phyloP scores from a whole-genome alignment of 257 asterid species.

The Nyctanthes arbortristis region DNA sequence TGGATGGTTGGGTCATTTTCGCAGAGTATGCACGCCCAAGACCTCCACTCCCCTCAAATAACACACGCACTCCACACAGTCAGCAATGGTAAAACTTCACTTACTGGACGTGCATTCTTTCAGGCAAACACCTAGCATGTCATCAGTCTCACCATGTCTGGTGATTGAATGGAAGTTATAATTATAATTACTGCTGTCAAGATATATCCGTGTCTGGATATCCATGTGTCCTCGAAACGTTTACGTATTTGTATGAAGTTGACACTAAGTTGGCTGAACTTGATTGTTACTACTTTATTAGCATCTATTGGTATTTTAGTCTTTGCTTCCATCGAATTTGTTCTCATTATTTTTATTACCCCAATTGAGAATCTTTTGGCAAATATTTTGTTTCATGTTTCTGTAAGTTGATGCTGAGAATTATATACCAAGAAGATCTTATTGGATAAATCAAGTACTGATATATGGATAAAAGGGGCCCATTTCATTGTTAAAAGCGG shows the following conservation, averaged over 20 bases:
- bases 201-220: background rate
- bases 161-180: background rate
- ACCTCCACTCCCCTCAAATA: conserved; percentile 46
- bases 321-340: background rate
- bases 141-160: background rate
- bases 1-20: conserved; percentile 87
- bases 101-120: background rate
- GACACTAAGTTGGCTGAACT: background rate
- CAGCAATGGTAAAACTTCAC: conserved; percentile 22
- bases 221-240: background rate
- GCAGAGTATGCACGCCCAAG: conserved; percentile 86
- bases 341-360: background rate
- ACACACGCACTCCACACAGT: conserved; percentile 31
- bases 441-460: too few relatives aligned
- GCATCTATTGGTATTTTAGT: background rate
- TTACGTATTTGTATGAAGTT: background rate
- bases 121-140: conserved; percentile 10
- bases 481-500: too few relatives aligned
- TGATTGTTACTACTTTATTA: background rate
- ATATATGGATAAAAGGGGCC: too few relatives aligned
- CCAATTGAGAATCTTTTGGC: background rate
- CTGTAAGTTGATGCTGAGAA: too few relatives aligned
- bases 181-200: background rate
- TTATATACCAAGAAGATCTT: too few relatives aligned
- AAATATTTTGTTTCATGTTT: background rate